Percentiles rank a stretch among this genome's conserved stretches.
Evolutionary conservation across 306 rosid genomes (phyloP).

Genomic region (Medicago ruthenica): DNA sequence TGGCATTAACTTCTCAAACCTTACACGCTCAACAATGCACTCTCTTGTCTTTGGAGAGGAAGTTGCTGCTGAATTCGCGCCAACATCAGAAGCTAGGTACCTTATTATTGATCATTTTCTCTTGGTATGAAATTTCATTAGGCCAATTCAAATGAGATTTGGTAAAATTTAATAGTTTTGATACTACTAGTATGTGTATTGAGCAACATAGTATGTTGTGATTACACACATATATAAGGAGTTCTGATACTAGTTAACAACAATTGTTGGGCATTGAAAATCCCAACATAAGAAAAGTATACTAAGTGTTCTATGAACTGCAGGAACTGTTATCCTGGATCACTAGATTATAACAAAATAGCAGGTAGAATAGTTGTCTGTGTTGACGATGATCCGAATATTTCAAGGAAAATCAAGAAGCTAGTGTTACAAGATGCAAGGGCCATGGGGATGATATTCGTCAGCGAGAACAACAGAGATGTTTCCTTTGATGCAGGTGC

Average conservation of each 20-base stretch:
- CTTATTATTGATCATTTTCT: too few species aligned
- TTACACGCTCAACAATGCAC: slow-evolving; percentile 58
- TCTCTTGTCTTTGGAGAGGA: slow-evolving; percentile 73
- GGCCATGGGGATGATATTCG: slow-evolving; percentile 75
- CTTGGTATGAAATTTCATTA: too few species aligned
- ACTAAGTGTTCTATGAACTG: slow-evolving; percentile 36
- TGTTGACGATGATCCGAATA: slow-evolving; percentile 48
- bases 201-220: neutral
- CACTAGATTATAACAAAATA: slow-evolving; percentile 68
- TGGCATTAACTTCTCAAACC: slow-evolving; percentile 75
- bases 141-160: slow-evolving; percentile 11
- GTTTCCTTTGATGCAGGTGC: slow-evolving; percentile 70
- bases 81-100: slow-evolving; percentile 88
- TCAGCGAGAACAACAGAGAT: slow-evolving; percentile 50
- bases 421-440: slow-evolving; percentile 72
- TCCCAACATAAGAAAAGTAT: neutral
- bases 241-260: neutral
- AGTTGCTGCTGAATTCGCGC: slow-evolving; percentile 63
- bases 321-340: slow-evolving; percentile 89
- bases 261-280: neutral
- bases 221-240: neutral
- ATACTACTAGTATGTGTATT: neutral
- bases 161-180: neutral
- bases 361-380: slow-evolving; percentile 81
- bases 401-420: slow-evolving; percentile 68